phyloP scores from a whole-genome alignment of 306 rosid species.

The Lupinus albus region DNA sequence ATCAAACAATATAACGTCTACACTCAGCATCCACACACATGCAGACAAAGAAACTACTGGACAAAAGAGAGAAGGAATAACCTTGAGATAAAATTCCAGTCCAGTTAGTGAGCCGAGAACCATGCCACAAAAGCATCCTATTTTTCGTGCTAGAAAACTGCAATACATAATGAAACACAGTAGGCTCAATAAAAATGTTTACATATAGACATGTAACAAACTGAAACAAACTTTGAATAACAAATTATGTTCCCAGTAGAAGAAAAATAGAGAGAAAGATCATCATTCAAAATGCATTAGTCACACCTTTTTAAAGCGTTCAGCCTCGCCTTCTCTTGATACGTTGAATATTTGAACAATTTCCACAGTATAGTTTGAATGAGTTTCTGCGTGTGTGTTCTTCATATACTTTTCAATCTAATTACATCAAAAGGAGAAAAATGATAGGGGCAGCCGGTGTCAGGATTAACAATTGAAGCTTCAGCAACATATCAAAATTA shows the following conservation, averaged over 20 bases:
- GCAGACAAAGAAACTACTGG: conserved; percentile 24
- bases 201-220: conserved; percentile 22
- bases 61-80: conserved; percentile 41
- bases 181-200: no score
- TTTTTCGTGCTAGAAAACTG: conserved; percentile 74
- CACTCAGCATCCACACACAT: conserved; percentile 12
- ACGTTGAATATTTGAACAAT: conserved; percentile 73
- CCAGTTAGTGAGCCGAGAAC: conserved; percentile 97
- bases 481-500: conserved; percentile 24
- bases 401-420: conserved; percentile 78
- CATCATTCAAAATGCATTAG: conserved; percentile 29
- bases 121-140: conserved; percentile 96
- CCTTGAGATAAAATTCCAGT: conserved; percentile 98
- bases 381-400: conserved; percentile 90
- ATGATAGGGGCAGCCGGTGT: neutral
- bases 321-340: conserved; percentile 71
- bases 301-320: conserved; percentile 79
- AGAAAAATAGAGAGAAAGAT: conserved; percentile 24
- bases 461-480: conserved; percentile 34
- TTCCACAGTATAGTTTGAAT: conserved; percentile 73
- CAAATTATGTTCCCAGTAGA: neutral
- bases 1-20: conserved; percentile 30
- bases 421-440: conserved; percentile 33
- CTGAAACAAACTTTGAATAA: conserved; percentile 2
- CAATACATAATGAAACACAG: conserved; percentile 30